Base-by-base conservation (phyloP, 768 basidiomycete genomes). In the Agaricus blazei region DNA sequence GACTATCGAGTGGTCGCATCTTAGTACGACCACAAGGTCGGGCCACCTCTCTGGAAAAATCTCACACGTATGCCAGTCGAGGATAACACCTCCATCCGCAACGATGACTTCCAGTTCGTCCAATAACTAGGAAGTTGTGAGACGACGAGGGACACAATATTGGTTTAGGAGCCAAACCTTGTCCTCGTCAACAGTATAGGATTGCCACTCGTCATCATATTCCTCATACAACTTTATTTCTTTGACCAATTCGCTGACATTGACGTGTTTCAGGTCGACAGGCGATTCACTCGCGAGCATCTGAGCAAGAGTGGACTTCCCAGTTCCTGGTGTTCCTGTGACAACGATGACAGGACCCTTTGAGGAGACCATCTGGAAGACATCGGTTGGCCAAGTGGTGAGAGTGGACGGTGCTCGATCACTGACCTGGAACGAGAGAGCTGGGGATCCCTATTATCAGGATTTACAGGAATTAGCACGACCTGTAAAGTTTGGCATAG, bases 11-110 rank as follows among this genome's bases (percentile, higher is more conserved):
- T 98, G 96, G 65, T 97, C 78, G 63, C 95, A 98, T 9, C 87
- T 83, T 7, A 98, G 73, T 34, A 98, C 94, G 38, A 98, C 85
- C 46, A 97, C 94, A 29, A 98, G 79, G 71, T 99, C 97, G 24
- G 89, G 78, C 97, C 97, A 98, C 54, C 96, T 82, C 70, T 99
- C 94, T 0, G 97, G 97, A 62, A 95, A 99, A 36, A 85, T 70
- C 59, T 93, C 93, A 70, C 92, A 94, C 23, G 90, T 90, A 67
- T 97, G 93, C 92, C 94, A 96, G 70, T 97, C 93, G 28, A 97
- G 84, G 53, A 97, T 83, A 58, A 94, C 71, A 15, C 91, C 91
- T 8, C 93, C 94, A 43, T 71, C 73, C 0, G 78, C 70, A 0
- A 80, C 81, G 27, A 88, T 63, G 0, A 85, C 80, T 67, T 97